Conservation (phyloP, 495 filamentous ascomycete genomes). For the Xylaria grammica region DNA sequence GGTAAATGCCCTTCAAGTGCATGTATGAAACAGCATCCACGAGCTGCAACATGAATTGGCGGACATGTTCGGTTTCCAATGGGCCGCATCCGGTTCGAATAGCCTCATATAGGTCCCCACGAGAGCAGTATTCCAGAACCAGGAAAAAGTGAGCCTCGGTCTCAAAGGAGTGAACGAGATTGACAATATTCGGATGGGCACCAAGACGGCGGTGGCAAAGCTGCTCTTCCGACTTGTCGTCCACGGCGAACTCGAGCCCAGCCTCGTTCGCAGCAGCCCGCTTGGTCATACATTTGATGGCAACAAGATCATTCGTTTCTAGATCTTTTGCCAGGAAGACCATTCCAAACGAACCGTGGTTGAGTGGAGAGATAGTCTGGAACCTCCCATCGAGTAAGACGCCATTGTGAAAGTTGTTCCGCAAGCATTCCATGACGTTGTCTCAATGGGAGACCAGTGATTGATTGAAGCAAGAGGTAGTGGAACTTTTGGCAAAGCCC, state of each 20-base stretch:
- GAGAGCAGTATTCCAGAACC: constrained; percentile 94
- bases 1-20: constrained; percentile 88
- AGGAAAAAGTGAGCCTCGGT: constrained; percentile 88
- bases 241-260: constrained; percentile 63
- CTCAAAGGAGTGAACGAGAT: constrained; percentile 88
- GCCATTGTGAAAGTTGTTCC: constrained; percentile 73
- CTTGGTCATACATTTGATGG: constrained; percentile 94
- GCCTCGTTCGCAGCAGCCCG: constrained; percentile 59
- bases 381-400: constrained; percentile 84
- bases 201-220: constrained; percentile 78
- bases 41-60: constrained; percentile 94
- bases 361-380: constrained; percentile 88
- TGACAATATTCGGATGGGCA: constrained; percentile 90
- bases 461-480: constrained; percentile 27
- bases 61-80: constrained; percentile 92
- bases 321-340: constrained; percentile 90
- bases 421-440: constrained; percentile 77
- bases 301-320: constrained; percentile 75
- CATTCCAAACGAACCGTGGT: constrained; percentile 98
- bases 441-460: constrained; percentile 36
- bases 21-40: constrained; percentile 88
- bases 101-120: constrained; percentile 95
- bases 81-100: constrained; percentile 88
- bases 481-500: constrained; percentile 27
- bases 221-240: constrained; percentile 88